Conservation (phyloP, 352 stramenopile species). For the Halophytophthora batemanensis region DNA sequence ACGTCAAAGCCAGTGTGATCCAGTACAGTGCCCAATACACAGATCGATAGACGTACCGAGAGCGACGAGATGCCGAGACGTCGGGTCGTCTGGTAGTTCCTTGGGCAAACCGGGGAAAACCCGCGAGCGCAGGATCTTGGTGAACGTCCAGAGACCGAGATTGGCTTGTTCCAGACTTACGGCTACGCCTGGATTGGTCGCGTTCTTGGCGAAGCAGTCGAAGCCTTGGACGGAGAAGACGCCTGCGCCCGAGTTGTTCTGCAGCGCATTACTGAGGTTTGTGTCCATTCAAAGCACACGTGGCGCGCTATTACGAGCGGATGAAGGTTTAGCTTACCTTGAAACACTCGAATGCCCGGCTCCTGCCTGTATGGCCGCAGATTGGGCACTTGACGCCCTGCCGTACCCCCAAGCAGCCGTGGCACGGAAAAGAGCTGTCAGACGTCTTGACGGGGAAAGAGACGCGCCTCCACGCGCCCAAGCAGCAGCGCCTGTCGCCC, state of each 20-base stretch:
- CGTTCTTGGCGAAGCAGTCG: conserved; percentile 40
- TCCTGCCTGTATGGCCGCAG: conserved; percentile 70
- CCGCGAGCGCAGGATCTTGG: conserved; percentile 41
- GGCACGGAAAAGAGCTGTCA: conserved; percentile 1
- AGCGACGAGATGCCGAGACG: conserved; percentile 51
- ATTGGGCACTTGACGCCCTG: conserved; percentile 58
- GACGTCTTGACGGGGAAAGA: not conserved
- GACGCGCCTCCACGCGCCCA: not conserved
- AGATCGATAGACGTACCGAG: conserved; percentile 42
- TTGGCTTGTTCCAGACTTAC: conserved; percentile 19
- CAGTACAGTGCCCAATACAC: not conserved
- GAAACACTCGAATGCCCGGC: conserved; percentile 54
- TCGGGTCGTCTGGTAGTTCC: conserved; percentile 34
- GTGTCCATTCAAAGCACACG: not conserved
- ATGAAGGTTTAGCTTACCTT: conserved; percentile 25
- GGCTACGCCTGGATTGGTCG: conserved; percentile 17
- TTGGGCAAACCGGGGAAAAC: conserved; percentile 35
- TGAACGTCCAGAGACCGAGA: conserved; percentile 46
- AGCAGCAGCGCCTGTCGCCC: too few species aligned
- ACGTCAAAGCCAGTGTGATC: not conserved
- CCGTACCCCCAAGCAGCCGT: not conserved
- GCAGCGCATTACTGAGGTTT: not conserved
- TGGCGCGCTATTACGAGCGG: not conserved
- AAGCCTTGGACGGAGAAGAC: conserved; percentile 52
- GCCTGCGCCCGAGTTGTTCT: conserved; percentile 37